phyloP scores from a whole-genome alignment of 83 land plant species.

The Larix sibirica region DNA sequence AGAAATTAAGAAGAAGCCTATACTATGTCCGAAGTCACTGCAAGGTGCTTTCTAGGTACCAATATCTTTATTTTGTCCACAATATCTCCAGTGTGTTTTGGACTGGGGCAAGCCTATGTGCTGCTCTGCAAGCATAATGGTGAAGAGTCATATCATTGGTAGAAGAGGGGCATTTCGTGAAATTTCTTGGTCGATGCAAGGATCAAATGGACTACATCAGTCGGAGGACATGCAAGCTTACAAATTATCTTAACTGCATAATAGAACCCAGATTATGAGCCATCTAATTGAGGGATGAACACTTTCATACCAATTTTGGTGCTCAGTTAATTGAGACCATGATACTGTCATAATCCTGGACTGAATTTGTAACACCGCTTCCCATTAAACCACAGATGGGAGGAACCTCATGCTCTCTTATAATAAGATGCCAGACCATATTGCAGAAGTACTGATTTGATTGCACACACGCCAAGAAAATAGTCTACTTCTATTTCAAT shows the following conservation, averaged over 20 bases:
- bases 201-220: neutral
- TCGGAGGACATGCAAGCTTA: neutral
- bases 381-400: too few species aligned
- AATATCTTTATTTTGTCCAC: neutral
- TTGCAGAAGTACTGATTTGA: too few species aligned
- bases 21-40: neutral
- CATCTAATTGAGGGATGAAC: neutral
- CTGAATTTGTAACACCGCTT: neutral
- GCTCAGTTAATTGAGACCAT: neutral
- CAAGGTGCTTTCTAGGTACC: neutral
- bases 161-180: neutral
- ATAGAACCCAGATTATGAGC: neutral
- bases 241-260: neutral
- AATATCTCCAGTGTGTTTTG: neutral
- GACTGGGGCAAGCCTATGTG: neutral
- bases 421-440: too few species aligned
- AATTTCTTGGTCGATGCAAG: neutral
- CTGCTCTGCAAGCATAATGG: neutral
- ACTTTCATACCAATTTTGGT: neutral
- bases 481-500: too few species aligned
- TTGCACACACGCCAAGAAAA: too few species aligned
- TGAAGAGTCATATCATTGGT: neutral
- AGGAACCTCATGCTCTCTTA: too few species aligned
- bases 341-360: neutral
- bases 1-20: neutral